These are phyloP conservation scores for Colletotrichum sp. DNA, from an alignment of 2,329 filamentous ascomycete species.

Conservation along the genomic window DNA sequence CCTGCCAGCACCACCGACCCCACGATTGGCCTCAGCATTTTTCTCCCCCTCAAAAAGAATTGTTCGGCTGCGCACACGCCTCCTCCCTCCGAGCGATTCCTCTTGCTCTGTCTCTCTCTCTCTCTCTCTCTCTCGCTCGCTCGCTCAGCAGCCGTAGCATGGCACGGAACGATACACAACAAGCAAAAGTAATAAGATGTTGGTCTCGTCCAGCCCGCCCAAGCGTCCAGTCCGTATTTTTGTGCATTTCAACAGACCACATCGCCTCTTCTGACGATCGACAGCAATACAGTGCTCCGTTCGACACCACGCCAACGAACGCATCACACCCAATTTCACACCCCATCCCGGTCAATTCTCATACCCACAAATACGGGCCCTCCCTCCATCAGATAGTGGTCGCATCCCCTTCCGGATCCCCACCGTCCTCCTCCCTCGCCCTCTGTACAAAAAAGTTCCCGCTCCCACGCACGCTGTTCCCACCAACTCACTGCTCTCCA, in stretches of 20 bases:
- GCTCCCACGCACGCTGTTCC: conserved; percentile 14
- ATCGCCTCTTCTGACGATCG: neutral
- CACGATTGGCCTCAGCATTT: conserved; percentile 1
- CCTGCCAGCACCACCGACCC: neutral
- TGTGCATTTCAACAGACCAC: neutral
- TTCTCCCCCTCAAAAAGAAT: neutral
- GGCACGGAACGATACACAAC: neutral
- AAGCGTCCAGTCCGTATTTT: neutral
- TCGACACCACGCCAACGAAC: neutral
- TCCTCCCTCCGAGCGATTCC: conserved; percentile 2
- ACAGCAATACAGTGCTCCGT: neutral
- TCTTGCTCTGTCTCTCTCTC: neutral
- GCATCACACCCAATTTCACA: conserved; percentile 12
- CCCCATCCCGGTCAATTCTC: conserved; percentile 8
- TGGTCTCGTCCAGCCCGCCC: neutral
- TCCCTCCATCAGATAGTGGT: conserved; percentile 23
- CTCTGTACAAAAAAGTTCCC: conserved; percentile 25
- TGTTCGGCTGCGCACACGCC: conserved; percentile 16
- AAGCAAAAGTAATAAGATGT: conserved; percentile 7
- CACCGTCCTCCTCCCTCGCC: conserved; percentile 5
- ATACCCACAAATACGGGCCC: conserved; percentile 21
- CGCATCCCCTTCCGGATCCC: conserved; percentile 19
- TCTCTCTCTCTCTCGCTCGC: neutral
- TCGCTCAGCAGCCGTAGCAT: neutral
- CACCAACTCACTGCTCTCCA: neutral